Percentiles rank a stretch among this genome's conserved stretches.
These are phyloP conservation scores for Whalleya microplaca DNA, from an alignment of 2,329 filamentous ascomycete species.

Conservation along the genomic window DNA sequence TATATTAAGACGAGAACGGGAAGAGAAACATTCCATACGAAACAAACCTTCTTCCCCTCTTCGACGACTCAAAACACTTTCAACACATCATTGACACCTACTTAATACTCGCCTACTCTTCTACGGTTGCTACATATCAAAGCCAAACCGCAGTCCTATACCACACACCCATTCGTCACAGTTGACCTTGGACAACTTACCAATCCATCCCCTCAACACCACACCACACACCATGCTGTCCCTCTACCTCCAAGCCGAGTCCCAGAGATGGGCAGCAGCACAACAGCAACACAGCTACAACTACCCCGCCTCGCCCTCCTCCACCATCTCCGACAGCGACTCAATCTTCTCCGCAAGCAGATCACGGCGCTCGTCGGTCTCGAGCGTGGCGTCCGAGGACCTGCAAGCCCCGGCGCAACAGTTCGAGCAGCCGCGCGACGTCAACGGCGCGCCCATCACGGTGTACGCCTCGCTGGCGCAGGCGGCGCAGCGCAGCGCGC, in stretches of 20 bases:
- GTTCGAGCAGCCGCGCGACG: constrained; percentile 28
- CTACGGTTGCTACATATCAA: background rate
- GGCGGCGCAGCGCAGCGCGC: constrained; percentile 34
- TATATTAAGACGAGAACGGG: background rate
- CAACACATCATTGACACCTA: background rate
- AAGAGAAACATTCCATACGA: background rate
- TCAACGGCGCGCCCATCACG: constrained; percentile 32
- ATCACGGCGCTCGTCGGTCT: constrained; percentile 33
- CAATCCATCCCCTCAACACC: constrained; percentile 4
- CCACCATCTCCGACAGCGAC: constrained; percentile 19
- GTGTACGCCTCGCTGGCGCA: constrained; percentile 39
- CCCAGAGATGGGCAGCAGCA: constrained; percentile 28
- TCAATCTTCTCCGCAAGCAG: constrained; percentile 28
- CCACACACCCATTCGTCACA: too few species aligned
- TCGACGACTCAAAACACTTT: background rate
- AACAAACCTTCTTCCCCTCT: background rate
- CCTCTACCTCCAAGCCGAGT: constrained; percentile 31
- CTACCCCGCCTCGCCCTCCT: constrained; percentile 18
- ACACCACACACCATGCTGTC: constrained; percentile 28
- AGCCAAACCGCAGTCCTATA: background rate
- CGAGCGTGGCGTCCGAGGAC: constrained; percentile 31
- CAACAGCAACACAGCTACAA: constrained; percentile 15
- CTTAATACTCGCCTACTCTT: background rate
- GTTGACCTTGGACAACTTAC: background rate
- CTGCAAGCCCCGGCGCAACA: constrained; percentile 12